phyloP scores from a whole-genome alignment of 805 yeast species.

The Sugiyamaella smithiae region DNA sequence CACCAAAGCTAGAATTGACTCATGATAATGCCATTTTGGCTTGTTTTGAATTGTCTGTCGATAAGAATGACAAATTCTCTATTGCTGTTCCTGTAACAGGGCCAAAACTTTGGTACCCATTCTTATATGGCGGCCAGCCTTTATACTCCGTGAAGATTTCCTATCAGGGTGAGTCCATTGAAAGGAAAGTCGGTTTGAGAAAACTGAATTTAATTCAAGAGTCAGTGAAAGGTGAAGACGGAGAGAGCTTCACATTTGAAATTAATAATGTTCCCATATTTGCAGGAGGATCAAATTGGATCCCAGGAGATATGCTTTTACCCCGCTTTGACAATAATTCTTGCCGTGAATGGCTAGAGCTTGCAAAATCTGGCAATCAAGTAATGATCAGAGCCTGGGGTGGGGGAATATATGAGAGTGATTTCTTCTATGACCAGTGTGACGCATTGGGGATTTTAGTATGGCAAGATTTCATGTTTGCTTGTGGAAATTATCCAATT shows the following conservation, averaged over 20 bases:
- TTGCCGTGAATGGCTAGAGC: slow-evolving; percentile 36
- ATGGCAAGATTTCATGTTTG: slow-evolving; percentile 57
- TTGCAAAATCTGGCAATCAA: slow-evolving; percentile 40
- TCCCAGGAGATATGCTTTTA: slow-evolving; percentile 43
- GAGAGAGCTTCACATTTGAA: slow-evolving; percentile 41
- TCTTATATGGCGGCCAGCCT: slow-evolving; percentile 37
- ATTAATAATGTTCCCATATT: slow-evolving; percentile 41
- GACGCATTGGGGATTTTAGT: slow-evolving; percentile 44
- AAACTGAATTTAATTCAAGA: slow-evolving; percentile 42
- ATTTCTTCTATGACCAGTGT: slow-evolving; percentile 41
- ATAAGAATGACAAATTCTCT: not conserved
- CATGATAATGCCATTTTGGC: not conserved
- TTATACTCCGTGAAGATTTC: slow-evolving; percentile 31
- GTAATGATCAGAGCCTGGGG: slow-evolving; percentile 49
- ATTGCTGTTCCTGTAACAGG: slow-evolving; percentile 16
- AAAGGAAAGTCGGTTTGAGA: slow-evolving; percentile 39
- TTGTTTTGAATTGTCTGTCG: not conserved
- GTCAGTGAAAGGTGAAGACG: slow-evolving; percentile 30
- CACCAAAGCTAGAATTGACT: not conserved
- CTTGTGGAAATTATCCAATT: slow-evolving; percentile 52
- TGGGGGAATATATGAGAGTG: slow-evolving; percentile 46
- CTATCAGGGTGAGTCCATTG: not conserved
- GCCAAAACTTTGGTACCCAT: slow-evolving; percentile 43
- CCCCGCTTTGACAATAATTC: slow-evolving; percentile 33
- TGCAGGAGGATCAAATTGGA: slow-evolving; percentile 45